Percentiles rank a stretch among this genome's conserved stretches.
phyloP scores from a whole-genome alignment of 257 asterid genomes.

The Scutellaria minor region DNA sequence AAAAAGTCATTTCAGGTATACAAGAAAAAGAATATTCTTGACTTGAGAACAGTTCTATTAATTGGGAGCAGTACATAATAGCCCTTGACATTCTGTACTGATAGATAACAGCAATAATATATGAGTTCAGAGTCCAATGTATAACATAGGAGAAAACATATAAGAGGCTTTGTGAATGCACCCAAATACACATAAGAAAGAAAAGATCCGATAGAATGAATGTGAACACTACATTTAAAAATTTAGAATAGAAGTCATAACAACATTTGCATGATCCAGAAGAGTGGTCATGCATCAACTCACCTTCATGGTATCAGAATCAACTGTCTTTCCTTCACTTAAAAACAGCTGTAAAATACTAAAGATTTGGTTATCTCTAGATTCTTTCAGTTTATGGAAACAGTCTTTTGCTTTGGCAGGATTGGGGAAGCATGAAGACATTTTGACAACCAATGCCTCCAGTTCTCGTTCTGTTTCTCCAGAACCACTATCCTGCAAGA shows the following conservation, averaged over 20 bases:
- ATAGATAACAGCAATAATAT: not conserved
- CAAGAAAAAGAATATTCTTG: not conserved
- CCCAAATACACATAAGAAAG: not conserved
- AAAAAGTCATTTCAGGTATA: not conserved
- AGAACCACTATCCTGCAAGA: slow-evolving; percentile 53
- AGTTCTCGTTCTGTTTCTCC: slow-evolving; percentile 55
- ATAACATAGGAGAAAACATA: slow-evolving; percentile 16
- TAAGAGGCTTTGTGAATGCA: slow-evolving; percentile 6
- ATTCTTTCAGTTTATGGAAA: slow-evolving; percentile 59
- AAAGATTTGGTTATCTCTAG: slow-evolving; percentile 45
- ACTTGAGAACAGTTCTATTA: not conserved
- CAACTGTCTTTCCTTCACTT: slow-evolving; percentile 43
- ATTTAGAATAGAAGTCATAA: slow-evolving; percentile 12
- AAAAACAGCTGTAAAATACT: slow-evolving; percentile 51
- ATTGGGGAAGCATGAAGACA: slow-evolving; percentile 73
- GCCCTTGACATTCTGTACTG: slow-evolving; percentile 29
- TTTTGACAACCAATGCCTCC: slow-evolving; percentile 56
- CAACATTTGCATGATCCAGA: slow-evolving; percentile 25
- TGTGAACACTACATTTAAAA: slow-evolving; percentile 6
- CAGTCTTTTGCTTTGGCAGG: slow-evolving; percentile 70
- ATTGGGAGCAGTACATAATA: not conserved
- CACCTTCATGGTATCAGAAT: slow-evolving; percentile 57
- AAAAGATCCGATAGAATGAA: slow-evolving; percentile 11
- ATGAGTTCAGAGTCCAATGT: not conserved
- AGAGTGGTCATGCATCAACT: slow-evolving; percentile 32